Base-by-base conservation (phyloP, 169 alveolate genomes). In the Theileria parva region DNA sequence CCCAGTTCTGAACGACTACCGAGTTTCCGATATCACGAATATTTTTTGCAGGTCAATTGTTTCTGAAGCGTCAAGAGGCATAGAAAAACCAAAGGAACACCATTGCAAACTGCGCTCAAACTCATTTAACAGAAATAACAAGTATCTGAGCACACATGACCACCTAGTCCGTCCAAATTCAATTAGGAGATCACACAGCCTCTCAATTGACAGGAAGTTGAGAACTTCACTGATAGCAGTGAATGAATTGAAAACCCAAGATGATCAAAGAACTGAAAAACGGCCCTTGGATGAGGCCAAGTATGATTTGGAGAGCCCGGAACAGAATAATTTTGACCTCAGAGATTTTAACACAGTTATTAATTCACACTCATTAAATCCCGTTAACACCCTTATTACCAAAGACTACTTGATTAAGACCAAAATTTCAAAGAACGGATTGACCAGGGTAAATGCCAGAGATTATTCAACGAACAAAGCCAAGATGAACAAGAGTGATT, bases 1-100 rank as follows among this genome's bases (percentile, higher is more conserved):
- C 28, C 74, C 74, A 25, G 57, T 65, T 28, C 57, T 65, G 61
- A 65, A 25, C 39, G 74, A 65, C 11, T 21, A n/a, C 44, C 51
- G 27, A 19, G 27, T 65, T 21, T 65, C 74, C 25, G 74, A 65
- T 23, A 37, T 65, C 25, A 65, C 27, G 23, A 65, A 25, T 28
- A 65, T 65, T 9, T 44, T 65, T 21, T 65, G 48, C 11, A 65
- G 11, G 30, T 25, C 60, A 37, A 8, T 44, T 15, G 57, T n/a
- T 8, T 32, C 30, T 21, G 34, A 25, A 44, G 34, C 57, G 13
- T 25, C 27, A 37, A 25, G 25, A 39, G 32, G 27, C n/a, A 57
- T 57, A 57, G 66, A 25, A 19, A 57, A 57, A 9, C 27, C 34
- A 57, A 25, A 57, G 5, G 66, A 21, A 57, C 66, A 5, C 8